Evolutionary conservation across 1,284 basidiomycete species (phyloP).

Genomic region (Cryptococcus sp.): DNA sequence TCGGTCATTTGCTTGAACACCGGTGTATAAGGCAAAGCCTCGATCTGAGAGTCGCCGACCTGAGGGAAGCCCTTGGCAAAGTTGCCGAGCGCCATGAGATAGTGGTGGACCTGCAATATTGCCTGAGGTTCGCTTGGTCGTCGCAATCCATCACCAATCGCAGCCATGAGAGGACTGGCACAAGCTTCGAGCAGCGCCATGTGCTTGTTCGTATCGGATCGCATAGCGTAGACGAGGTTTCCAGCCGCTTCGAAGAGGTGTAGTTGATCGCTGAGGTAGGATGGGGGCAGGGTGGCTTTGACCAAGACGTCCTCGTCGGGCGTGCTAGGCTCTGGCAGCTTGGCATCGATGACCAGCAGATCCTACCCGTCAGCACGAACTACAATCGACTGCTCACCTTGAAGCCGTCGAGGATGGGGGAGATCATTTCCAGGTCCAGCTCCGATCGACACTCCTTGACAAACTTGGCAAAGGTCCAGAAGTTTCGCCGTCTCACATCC

Average conservation of each 20-base stretch:
- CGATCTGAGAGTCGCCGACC: conserved; percentile 63
- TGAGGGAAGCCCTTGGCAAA: conserved; percentile 97
- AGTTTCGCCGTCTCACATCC: conserved; percentile 70
- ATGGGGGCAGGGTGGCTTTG: conserved; percentile 65
- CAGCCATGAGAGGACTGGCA: conserved; percentile 73
- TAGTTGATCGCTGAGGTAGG: conserved; percentile 80
- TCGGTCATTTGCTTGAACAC: conserved; percentile 86
- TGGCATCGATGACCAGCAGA: conserved; percentile 49
- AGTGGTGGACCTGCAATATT: conserved; percentile 87
- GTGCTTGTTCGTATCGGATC: conserved; percentile 63
- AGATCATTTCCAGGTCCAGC: conserved; percentile 67
- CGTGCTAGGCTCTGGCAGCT: conserved; percentile 49
- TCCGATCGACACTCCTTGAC: conserved; percentile 78
- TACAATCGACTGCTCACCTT: conserved; percentile 46
- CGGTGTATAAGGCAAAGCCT: conserved; percentile 67
- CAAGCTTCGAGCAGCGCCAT: conserved; percentile 67
- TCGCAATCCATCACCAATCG: conserved; percentile 65
- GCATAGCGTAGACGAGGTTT: conserved; percentile 68
- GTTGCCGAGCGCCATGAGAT: conserved; percentile 90
- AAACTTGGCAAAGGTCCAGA: conserved; percentile 91
- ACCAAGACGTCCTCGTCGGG: conserved; percentile 56
- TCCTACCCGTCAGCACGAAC: conserved; percentile 38
- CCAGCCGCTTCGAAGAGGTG: conserved; percentile 94
- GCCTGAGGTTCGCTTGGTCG: conserved; percentile 49
- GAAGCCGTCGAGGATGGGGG: conserved; percentile 67